Evolutionary conservation across 2,329 filamentous ascomycete genomes (phyloP).

Genomic region (Fusarium buharicum): DNA sequence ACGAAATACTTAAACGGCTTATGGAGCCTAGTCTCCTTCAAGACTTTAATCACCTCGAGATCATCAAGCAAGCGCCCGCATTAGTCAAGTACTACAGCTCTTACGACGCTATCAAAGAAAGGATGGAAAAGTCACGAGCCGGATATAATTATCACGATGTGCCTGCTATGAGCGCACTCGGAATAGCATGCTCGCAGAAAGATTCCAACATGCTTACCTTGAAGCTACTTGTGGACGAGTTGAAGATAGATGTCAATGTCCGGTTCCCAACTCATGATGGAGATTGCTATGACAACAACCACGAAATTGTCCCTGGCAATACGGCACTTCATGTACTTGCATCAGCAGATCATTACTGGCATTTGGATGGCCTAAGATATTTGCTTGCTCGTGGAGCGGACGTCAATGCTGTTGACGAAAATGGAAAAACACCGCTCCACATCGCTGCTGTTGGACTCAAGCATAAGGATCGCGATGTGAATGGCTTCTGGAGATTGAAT

Average conservation of each 20-base stretch:
- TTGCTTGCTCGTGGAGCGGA: conserved; percentile 27
- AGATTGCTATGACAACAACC: not conserved
- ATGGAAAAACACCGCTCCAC: conserved; percentile 31
- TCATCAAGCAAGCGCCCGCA: not conserved
- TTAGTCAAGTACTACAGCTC: conserved; percentile 19
- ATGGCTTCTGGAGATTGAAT: conserved; percentile 16
- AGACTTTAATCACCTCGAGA: not conserved
- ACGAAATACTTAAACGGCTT: conserved; percentile 7
- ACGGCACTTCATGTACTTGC: conserved; percentile 37
- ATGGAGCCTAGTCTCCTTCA: conserved; percentile 4
- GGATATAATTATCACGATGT: rapidly evolving
- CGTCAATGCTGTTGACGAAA: conserved; percentile 1
- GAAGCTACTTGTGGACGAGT: conserved; percentile 21
- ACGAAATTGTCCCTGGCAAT: not conserved
- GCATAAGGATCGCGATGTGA: rapidly evolving
- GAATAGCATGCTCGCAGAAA: conserved; percentile 9
- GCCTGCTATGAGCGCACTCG: conserved; percentile 1
- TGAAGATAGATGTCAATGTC: conserved; percentile 30
- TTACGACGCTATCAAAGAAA: not conserved
- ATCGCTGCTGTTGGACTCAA: conserved; percentile 7
- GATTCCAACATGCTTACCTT: conserved; percentile 28
- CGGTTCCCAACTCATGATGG: not conserved
- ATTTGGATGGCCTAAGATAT: conserved; percentile 29
- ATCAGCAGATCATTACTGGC: conserved; percentile 28
- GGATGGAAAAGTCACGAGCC: not conserved